Conservation (phyloP, 331 rosid species). For the Malus hybrid region DNA sequence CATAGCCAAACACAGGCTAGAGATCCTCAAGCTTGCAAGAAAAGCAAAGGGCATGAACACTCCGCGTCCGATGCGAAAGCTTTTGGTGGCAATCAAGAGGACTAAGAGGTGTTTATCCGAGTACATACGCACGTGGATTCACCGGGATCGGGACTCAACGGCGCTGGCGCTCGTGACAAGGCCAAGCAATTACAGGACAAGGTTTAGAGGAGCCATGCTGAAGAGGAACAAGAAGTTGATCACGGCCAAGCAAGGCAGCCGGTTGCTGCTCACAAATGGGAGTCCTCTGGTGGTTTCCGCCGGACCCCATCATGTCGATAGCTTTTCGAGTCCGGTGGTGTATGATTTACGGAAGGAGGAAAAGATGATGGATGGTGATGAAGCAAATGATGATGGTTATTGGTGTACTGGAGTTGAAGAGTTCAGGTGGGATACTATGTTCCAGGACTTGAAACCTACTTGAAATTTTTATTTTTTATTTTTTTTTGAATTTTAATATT, state of each 20-base stretch:
- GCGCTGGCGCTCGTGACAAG: constrained; percentile 75
- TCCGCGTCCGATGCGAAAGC: constrained; percentile 17
- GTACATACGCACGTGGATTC: constrained; percentile 27
- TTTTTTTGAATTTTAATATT: neutral
- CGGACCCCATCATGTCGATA: constrained; percentile 25
- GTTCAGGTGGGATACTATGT: constrained; percentile 96
- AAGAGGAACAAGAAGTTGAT: constrained; percentile 54
- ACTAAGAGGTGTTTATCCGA: constrained; percentile 51
- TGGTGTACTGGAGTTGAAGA: constrained; percentile 70
- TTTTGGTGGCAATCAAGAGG: constrained; percentile 43
- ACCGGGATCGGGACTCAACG: constrained; percentile 25
- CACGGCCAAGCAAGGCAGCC: constrained; percentile 43
- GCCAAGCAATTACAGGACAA: constrained; percentile 34
- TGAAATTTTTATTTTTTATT: constrained; percentile 9
- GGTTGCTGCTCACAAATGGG: constrained; percentile 65
- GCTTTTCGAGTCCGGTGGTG: constrained; percentile 50
- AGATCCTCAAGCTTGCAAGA: constrained; percentile 75
- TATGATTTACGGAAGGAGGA: constrained; percentile 42
- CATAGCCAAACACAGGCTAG: constrained; percentile 89
- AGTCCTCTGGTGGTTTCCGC: constrained; percentile 34
- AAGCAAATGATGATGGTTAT: constrained; percentile 34
- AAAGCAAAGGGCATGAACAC: constrained; percentile 23
- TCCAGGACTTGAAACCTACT: constrained; percentile 83
- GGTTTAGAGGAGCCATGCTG: constrained; percentile 43
- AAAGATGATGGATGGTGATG: constrained; percentile 17